Conservation (phyloP, 2,329 filamentous ascomycete genomes). For the Fusarium decemcellulare region DNA sequence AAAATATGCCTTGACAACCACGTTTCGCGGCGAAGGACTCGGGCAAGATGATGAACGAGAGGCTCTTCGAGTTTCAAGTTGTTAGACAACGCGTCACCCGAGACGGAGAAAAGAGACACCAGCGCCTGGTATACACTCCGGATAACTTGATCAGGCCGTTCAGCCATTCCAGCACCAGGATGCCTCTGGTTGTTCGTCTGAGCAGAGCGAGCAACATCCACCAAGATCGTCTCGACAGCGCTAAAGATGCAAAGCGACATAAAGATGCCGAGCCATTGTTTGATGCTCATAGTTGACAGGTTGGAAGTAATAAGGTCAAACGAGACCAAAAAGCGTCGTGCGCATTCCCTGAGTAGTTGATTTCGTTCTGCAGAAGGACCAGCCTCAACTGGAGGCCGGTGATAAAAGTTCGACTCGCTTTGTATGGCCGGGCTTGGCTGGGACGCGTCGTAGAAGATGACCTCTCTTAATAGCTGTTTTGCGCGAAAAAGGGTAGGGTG, state of each 20-base stretch:
- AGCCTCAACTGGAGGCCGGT: conserved; percentile 55
- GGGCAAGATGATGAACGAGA: conserved; percentile 59
- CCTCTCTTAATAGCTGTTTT: conserved; percentile 69
- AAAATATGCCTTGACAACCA: conserved; percentile 63
- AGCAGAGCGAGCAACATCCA: conserved; percentile 55
- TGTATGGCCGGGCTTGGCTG: conserved; percentile 61
- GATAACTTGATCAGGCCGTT: conserved; percentile 51
- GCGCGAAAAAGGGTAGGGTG: conserved; percentile 68
- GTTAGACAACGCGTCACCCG: conserved; percentile 58
- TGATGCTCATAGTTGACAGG: conserved; percentile 55
- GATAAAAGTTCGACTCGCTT: conserved; percentile 35
- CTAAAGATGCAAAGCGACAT: conserved; percentile 72
- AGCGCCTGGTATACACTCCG: conserved; percentile 66
- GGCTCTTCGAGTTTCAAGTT: conserved; percentile 61
- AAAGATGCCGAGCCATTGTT: conserved; percentile 66
- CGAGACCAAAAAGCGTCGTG: conserved; percentile 66
- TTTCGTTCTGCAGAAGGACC: conserved; percentile 63
- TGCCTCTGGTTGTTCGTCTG: conserved; percentile 26
- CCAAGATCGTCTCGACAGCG: conserved; percentile 65
- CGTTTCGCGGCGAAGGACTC: conserved; percentile 61
- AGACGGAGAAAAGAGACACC: conserved; percentile 63
- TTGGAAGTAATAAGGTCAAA: conserved; percentile 63
- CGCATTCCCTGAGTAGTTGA: conserved; percentile 64
- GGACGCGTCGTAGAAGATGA: conserved; percentile 67
- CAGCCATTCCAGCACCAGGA: conserved; percentile 17